Evolutionary conservation across 2,329 filamentous ascomycete genomes (phyloP), one percentile per base, ranked within the genome.

Genomic region (Sporothrix globosa): DNA sequence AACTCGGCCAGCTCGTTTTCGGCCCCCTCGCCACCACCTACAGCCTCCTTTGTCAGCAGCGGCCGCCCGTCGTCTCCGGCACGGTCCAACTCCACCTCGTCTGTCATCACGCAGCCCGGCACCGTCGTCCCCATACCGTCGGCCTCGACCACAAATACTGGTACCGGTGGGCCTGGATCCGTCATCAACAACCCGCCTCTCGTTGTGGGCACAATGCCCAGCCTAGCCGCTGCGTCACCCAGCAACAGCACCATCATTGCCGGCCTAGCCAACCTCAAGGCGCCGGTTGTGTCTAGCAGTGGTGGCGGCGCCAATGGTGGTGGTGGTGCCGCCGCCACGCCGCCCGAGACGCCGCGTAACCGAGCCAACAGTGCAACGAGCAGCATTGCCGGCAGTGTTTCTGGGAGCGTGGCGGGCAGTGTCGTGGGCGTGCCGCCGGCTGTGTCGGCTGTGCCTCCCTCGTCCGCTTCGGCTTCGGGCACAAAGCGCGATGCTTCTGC

Each of bases 71-170:
- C 90, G 2, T 96, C 92, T 24, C 93, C 93, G 13, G 87, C 93
- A 1, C 86, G 93, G 72, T 95, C 92, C n/a, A 96, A 93, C 77
- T 96, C 93, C 5, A 87, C 91, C 0, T 94, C 92, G 0, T 96
- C 92, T 13, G 85, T 95, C 61, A 87, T 90, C 4, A 94, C 92
- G 0, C 88, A 90, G 73, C 39, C 58, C 5, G 78, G 83, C 1
- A 85, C 86, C 0, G 76, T 79, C 21, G 60, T 39, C 21, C 50
- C 48, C 2, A 9, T 52, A 6, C 79, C 80, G 21, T 82, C 65
- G 10, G 52, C 41, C 13, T 60, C 34, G 9, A 13, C 63, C 3
- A 21, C 60, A 39, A 61, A 27, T 54, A 48, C n/a, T 9, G 41
- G 52, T 24, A 17, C 9, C 52, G 39, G 52, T 6, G 24, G 39